Base-by-base conservation (phyloP, 2,329 filamentous ascomycete species). In the Amauroascus niger region DNA sequence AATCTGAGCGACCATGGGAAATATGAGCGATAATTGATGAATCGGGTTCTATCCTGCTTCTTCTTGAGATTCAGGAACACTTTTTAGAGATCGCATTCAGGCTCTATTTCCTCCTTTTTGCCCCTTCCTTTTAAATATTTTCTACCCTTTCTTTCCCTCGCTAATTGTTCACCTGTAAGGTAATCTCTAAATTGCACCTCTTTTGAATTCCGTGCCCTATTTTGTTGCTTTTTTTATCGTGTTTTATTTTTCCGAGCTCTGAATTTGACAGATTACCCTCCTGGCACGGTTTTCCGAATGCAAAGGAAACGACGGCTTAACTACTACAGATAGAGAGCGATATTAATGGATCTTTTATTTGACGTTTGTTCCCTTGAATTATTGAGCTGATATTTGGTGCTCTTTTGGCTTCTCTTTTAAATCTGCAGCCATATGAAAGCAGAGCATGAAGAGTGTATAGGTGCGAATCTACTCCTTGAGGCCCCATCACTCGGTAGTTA, bases 101-200 rank as follows among this genome's bases (percentile, higher is more conserved):
- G 1, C 33, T 35, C 33, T 4, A 57, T 55, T 32, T 46, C n/a
- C n/a, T 11, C 13, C 28, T 28, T 46, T 46, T 28, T 1, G 7
- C 1, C 4, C 1, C 6, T 32, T 33, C 16, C 14, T 16, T 28
- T 20, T 32, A 20, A 58, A 58, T 51, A 37, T 33, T 58, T 56
- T 35, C n/a, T 33, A 8, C 30, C 7, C 26, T 47, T 33, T 47
- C 26, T 18, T 33, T 47, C 33, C 26, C 7, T 33, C 16, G 32
- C 30, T 47, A 30, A 47, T 32, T 14, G 6, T 32, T 46, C 44
- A 7, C 8, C 11, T 46, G 18, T 30, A 30, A 7, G 44, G 24
- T 30, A 11, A 46, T 33, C 32, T n/a, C 24, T 41, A 24, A 41
- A 11, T 41, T 41, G 6, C n/a, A 13, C 39, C 13, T 40, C 13